phyloP scores from a whole-genome alignment of 495 filamentous ascomycete genomes.

The Darksidea phi region DNA sequence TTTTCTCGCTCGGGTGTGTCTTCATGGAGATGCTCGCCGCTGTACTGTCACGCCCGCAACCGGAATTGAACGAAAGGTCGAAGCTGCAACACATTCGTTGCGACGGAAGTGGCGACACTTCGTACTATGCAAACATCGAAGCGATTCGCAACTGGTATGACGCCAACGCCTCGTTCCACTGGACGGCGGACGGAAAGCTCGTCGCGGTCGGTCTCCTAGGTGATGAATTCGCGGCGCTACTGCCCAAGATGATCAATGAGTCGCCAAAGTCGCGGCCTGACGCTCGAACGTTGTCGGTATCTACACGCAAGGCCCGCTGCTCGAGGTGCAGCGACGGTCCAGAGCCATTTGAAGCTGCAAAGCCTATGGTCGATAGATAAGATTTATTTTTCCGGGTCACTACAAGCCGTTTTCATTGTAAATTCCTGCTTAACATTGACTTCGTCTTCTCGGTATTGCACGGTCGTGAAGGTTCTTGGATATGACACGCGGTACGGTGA shows the following conservation, averaged over 20 bases:
- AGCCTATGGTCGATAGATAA: background rate
- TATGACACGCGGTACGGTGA: too few species aligned
- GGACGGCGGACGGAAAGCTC: background rate
- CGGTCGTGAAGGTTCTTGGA: too few species aligned
- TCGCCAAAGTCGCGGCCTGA: background rate
- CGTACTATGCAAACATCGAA: background rate
- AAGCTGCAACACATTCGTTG: background rate
- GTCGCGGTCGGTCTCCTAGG: background rate
- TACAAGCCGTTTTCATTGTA: too few species aligned
- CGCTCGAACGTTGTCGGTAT: background rate
- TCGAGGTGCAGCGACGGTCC: background rate
- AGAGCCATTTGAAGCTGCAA: background rate
- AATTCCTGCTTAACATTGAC: too few species aligned
- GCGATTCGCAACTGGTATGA: background rate
- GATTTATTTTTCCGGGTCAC: too few species aligned
- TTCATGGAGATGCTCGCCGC: slow-evolving; percentile 8
- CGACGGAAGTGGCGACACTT: background rate
- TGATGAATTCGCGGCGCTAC: background rate
- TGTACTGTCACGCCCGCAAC: background rate
- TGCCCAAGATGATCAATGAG: background rate
- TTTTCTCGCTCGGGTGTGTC: slow-evolving; percentile 21
- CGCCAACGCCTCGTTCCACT: background rate
- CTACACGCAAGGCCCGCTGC: background rate
- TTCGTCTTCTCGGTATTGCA: too few species aligned
- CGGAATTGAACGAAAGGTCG: background rate